Evolutionary conservation across 495 filamentous ascomycete species (phyloP).

Genomic region (Cladorrhinum samala): DNA sequence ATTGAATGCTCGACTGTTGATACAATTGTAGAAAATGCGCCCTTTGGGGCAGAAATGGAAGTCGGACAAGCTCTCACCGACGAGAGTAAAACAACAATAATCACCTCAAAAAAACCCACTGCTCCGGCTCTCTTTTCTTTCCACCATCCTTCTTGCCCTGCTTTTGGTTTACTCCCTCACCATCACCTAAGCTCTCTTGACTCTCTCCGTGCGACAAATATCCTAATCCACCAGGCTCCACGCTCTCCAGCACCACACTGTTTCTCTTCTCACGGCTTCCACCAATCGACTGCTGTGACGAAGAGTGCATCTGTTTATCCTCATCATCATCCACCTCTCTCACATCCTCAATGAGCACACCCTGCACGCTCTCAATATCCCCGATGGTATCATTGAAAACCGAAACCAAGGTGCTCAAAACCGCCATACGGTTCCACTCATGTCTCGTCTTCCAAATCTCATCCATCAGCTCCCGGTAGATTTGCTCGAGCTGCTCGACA

Average conservation of each 20-base stretch:
- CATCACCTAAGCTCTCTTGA: no score
- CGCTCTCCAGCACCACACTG: constrained; percentile 5
- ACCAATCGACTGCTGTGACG: background rate
- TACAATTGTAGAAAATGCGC: no score
- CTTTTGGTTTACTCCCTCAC: constrained; percentile 1
- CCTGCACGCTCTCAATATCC: constrained; percentile 71
- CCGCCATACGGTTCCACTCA: constrained; percentile 73
- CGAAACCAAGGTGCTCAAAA: constrained; percentile 53
- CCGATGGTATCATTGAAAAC: constrained; percentile 75
- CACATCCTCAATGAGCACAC: constrained; percentile 27
- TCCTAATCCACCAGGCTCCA: constrained; percentile 1
- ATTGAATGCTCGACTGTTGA: no score
- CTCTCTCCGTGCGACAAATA: no score
- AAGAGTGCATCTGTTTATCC: background rate
- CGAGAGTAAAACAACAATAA: no score
- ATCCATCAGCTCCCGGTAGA: constrained; percentile 86
- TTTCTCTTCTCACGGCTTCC: background rate
- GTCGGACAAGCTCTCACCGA: no score
- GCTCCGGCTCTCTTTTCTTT: constrained; percentile 1
- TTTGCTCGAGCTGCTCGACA: constrained; percentile 91
- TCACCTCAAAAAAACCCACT: constrained; percentile 15
- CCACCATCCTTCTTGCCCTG: background rate
- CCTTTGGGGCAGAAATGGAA: no score
- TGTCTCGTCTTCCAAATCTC: constrained; percentile 70
- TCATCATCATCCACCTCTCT: constrained; percentile 3